Evolutionary conservation across 2,329 filamentous ascomycete species (phyloP).

Genomic region (Neocatenulostroma microsporum): DNA sequence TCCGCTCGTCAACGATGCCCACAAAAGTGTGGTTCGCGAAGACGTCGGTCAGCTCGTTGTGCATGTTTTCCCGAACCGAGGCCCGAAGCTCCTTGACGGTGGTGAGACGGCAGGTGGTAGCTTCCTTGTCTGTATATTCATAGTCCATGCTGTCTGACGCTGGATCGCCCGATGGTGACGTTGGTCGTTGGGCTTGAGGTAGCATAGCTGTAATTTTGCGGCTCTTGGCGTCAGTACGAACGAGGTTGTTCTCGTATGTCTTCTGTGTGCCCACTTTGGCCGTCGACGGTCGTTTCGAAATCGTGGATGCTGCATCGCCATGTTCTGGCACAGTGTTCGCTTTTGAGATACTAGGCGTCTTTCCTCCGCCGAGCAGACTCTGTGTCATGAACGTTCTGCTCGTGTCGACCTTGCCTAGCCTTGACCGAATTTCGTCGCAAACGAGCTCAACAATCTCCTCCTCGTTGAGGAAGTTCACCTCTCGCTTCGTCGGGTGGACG

Average conservation of each 20-base stretch:
- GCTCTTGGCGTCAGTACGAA: slow-evolving; percentile 79
- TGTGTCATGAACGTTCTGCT: slow-evolving; percentile 94
- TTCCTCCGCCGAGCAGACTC: slow-evolving; percentile 66
- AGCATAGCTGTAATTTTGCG: slow-evolving; percentile 98
- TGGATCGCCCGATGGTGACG: slow-evolving; percentile 27
- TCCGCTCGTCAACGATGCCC: slow-evolving; percentile 78
- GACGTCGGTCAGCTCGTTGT: slow-evolving; percentile 77
- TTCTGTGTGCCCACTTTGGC: slow-evolving; percentile 35
- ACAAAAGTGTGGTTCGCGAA: slow-evolving; percentile 88
- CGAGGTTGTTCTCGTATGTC: slow-evolving; percentile 75
- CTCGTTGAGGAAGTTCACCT: slow-evolving; percentile 96
- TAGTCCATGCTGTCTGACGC: slow-evolving; percentile 56
- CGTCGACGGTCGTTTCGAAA: slow-evolving; percentile 29
- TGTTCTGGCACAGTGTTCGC: slow-evolving; percentile 26
- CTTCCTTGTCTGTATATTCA: slow-evolving; percentile 61
- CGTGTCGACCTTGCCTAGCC: slow-evolving; percentile 79
- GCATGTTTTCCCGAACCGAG: slow-evolving; percentile 70
- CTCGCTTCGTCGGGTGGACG: slow-evolving; percentile 90
- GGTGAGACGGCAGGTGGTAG: slow-evolving; percentile 63
- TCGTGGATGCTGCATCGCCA: slow-evolving; percentile 24
- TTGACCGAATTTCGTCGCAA: slow-evolving; percentile 68
- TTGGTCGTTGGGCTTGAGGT: slow-evolving; percentile 43
- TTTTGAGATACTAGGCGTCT: slow-evolving; percentile 40
- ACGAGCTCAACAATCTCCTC: slow-evolving; percentile 88
- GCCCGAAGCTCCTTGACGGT: slow-evolving; percentile 79